phyloP scores from a whole-genome alignment of 2,329 filamentous ascomycete genomes.

The Purpureocillium lavendulum region DNA sequence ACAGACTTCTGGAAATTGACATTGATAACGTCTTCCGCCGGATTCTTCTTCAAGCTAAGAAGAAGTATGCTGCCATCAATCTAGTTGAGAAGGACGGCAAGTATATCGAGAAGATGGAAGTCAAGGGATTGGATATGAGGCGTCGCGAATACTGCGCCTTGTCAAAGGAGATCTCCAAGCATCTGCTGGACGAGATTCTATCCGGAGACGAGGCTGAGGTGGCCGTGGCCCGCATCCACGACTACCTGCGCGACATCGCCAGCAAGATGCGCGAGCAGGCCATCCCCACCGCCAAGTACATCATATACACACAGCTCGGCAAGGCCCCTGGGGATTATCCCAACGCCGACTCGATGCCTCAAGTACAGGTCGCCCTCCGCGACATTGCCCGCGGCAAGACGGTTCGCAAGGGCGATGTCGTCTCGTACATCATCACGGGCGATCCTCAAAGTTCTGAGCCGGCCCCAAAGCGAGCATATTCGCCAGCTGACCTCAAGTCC shows the following conservation, averaged over 20 bases:
- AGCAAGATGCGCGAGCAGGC: slow-evolving; percentile 75
- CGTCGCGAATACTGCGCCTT: slow-evolving; percentile 92
- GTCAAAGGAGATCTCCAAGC: slow-evolving; percentile 88
- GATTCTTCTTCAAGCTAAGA: slow-evolving; percentile 91
- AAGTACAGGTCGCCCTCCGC: slow-evolving; percentile 88
- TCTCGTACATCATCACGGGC: slow-evolving; percentile 87
- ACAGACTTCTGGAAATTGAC: slow-evolving; percentile 89
- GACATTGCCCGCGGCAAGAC: slow-evolving; percentile 80
- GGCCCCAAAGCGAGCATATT: slow-evolving; percentile 82
- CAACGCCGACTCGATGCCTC: slow-evolving; percentile 90
- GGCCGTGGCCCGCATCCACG: slow-evolving; percentile 83
- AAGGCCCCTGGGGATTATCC: slow-evolving; percentile 92
- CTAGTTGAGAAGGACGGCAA: slow-evolving; percentile 84
- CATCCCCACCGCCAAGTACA: slow-evolving; percentile 79
- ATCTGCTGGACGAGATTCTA: slow-evolving; percentile 86
- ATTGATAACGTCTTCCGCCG: slow-evolving; percentile 96
- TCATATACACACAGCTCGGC: slow-evolving; percentile 95
- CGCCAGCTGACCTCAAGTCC: slow-evolving; percentile 72
- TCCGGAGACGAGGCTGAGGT: slow-evolving; percentile 88
- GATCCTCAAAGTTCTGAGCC: slow-evolving; percentile 58
- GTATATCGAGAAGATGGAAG: slow-evolving; percentile 88
- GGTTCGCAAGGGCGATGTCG: slow-evolving; percentile 89
- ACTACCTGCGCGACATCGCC: slow-evolving; percentile 80
- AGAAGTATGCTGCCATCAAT: slow-evolving; percentile 98
- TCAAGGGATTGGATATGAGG: slow-evolving; percentile 98